Evolutionary conservation across 2,329 filamentous ascomycete genomes (phyloP), one percentile per base, ranked within the genome.

Genomic region (Proliferodiscus dingleyae): DNA sequence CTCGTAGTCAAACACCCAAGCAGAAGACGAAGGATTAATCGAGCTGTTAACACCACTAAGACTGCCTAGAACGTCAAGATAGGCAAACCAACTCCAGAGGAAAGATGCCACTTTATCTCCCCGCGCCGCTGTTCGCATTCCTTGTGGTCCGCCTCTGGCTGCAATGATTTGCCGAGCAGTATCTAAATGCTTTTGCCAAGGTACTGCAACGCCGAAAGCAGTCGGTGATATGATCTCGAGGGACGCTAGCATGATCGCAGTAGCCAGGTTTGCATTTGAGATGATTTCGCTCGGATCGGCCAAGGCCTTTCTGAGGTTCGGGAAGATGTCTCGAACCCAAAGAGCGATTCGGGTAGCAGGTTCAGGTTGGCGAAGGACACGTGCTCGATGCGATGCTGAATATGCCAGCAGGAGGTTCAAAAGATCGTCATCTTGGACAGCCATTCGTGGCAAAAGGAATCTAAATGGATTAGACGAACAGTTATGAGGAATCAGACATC

Each of bases 241-340:
- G 1, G 87, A 90, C 1, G 87, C 80, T 37, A 94, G 75, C 85
- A 93, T 89, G 51, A 94, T 89, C 6, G 87, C 85, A 0, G 87
- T 88, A 0, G 87, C 87, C 2, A 94, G 72, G 44, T 85, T 87
- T 13, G 80, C 78, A 54, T 89, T 82, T 1, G 85, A 83, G 9
- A 89, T 80, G 32, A 80, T 77, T 50, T 77, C 72, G 30, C 73
- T 71, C 0, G 76, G 73, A 43, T 81, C 75, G 47, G 76, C 72
- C 18, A 93, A 71, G 1, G 85, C 81, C 49, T 77, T 67, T 22
- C 86, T 78, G 16, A 94, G 73, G 13, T 80, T 78, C 0, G 85
- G 85, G 51, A 87, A 85, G n/a, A 87, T 85, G 55, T 88, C 80
- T 59, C 85, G 76, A 21, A 93, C 86, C 83, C 85, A 93, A 30